phyloP scores from a whole-genome alignment of 345 rosid genomes.

The Populus pruinosa region DNA sequence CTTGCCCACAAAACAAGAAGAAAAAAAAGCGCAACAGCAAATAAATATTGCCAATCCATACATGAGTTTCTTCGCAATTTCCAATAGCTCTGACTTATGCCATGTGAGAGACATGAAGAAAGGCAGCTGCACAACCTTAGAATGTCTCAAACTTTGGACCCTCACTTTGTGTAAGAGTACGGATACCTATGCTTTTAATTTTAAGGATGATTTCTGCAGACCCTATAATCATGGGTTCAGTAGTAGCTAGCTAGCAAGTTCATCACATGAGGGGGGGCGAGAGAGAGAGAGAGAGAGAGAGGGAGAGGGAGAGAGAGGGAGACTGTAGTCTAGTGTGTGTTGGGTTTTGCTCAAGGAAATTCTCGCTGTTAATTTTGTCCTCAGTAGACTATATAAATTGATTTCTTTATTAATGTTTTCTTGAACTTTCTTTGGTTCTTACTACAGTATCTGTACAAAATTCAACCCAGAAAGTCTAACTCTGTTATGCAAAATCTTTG shows the following conservation, averaged over 20 bases:
- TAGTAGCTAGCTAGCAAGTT: background rate
- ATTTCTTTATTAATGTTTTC: background rate
- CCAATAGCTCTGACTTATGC: background rate
- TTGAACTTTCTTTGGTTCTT: background rate
- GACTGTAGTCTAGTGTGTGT: no score
- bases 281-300: no score
- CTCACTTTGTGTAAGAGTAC: constrained; percentile 8
- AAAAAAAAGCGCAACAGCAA: no score
- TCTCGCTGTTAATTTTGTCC: background rate
- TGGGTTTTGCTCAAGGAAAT: no score
- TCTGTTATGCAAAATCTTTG: no score
- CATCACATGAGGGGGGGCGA: constrained; percentile 13
- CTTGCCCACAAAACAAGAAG: no score
- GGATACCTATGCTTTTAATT: background rate
- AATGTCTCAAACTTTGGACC: constrained; percentile 21
- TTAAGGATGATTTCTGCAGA: constrained; percentile 11
- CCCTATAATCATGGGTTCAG: constrained; percentile 20
- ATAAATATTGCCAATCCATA: no score
- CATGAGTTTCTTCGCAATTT: background rate
- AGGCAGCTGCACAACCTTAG: constrained; percentile 7
- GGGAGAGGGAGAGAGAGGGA: no score
- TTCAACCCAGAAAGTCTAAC: background rate
- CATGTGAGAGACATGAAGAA: constrained; percentile 21
- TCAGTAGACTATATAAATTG: background rate
- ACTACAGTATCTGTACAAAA: background rate